phyloP scores from a whole-genome alignment of 2,329 filamentous ascomycete genomes.

The Monosporascus sp. region DNA sequence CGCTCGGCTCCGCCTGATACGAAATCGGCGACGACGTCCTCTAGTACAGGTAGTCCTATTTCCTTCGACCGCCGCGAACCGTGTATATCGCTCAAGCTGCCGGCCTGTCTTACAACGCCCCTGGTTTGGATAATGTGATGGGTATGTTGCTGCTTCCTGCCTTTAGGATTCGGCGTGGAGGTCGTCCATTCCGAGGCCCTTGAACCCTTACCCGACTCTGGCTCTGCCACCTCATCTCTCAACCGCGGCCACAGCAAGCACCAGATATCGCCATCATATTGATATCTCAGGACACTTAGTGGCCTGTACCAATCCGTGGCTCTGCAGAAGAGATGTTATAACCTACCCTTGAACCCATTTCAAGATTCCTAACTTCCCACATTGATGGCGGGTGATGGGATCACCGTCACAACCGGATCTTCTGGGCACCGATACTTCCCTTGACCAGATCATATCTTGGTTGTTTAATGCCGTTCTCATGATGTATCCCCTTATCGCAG shows the following conservation, averaged over 20 bases:
- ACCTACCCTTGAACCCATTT: too few relatives aligned
- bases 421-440: neutral
- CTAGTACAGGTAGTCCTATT: conserved; percentile 5
- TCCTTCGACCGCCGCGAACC: conserved; percentile 7
- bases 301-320: too few relatives aligned
- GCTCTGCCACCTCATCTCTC: neutral
- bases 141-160: conserved; percentile 16
- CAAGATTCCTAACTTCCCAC: neutral
- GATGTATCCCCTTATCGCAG: conserved; percentile 17
- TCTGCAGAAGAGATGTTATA: too few relatives aligned
- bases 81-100: conserved; percentile 8
- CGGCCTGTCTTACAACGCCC: conserved; percentile 12
- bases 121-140: conserved; percentile 20
- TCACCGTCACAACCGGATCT: neutral
- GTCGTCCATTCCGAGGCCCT: neutral
- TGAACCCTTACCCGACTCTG: neutral
- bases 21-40: conserved; percentile 4
- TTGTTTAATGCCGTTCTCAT: conserved; percentile 1
- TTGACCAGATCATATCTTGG: neutral
- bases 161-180: neutral
- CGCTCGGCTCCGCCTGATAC: neutral
- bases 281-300: neutral
- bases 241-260: neutral
- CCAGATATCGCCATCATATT: neutral
- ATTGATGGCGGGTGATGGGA: neutral